Evolutionary conservation across 129 eudicot species (phyloP), one percentile per base, ranked within the genome.

Genomic region (Apium graveolens): DNA sequence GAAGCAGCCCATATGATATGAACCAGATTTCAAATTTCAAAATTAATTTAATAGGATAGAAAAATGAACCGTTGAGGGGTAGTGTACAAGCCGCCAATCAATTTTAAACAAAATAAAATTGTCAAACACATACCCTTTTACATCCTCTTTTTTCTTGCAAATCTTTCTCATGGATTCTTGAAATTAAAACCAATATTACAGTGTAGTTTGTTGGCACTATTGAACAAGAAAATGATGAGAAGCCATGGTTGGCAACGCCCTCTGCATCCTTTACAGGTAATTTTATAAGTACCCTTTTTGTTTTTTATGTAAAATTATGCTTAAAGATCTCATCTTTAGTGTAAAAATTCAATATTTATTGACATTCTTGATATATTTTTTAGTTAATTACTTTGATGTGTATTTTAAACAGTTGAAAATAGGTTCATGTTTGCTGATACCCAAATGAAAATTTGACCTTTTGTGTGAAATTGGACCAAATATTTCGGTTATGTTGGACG

Each of bases 231-330:
- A 66, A 60, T 79, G 77, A 81, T 85, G 85, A 88, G 97, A 78
- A 90, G 85, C 84, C 96, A 94, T 87, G 97, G 98, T 38, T 94
- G 97, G 98, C 93, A 94, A 79, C 96, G 88, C 37, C 98, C 98
- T 72, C 92, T 94, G 79, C 97, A 94, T 76, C 94, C 97, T 70
- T 85, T 94, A 48, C 98, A 94, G 97, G 98, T 93, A 17, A 17
- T 24, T 20, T 13, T 34, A 76, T 14, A 24, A 4, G 31, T 45
- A 43, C 27, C 27, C 39, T 51, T n/a, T 32, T 32, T 17, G 75
- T 24, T 32, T 5, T 74, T 76, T 57, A 4, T 46, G 2, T 11
- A 39, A 21, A 1, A 41, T 0, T 31, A 37, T 3, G 73, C 32
- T 32, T 39, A 45, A 45, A 16, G 76, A 79, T 60, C 26, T 74